These are phyloP conservation scores for Marvania coccoides DNA, from an alignment of 139 green algal genomes.

Conservation along the genomic window DNA sequence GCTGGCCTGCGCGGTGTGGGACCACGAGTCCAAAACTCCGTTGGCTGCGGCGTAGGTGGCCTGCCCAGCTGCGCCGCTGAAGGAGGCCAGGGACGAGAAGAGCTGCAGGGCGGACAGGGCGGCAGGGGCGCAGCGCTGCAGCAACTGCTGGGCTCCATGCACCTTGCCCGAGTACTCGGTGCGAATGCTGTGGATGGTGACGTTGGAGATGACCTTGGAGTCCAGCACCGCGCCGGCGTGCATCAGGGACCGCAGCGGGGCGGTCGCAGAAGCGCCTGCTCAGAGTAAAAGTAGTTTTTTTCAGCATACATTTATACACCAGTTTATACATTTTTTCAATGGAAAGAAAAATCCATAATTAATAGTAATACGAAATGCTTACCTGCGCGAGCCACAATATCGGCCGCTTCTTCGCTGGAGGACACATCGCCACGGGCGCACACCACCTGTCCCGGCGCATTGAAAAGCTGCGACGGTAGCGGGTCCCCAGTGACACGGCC, in stretches of 20 bases:
- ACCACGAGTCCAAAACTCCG: slow-evolving; percentile 25
- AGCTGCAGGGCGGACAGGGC: slow-evolving; percentile 18
- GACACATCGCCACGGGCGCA: slow-evolving; percentile 15
- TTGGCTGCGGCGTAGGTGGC: slow-evolving; percentile 47
- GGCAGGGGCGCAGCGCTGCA: not conserved
- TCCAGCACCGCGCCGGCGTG: slow-evolving; percentile 22
- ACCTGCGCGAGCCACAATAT: not conserved
- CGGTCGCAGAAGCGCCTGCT: not conserved
- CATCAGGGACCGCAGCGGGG: not conserved
- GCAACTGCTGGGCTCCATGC: slow-evolving; percentile 11
- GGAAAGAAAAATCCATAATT: too few species aligned
- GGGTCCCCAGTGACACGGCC: slow-evolving; percentile 8
- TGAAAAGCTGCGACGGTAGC: not conserved
- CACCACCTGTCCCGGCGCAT: not conserved
- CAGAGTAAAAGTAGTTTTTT: too few species aligned
- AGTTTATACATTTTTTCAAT: too few species aligned
- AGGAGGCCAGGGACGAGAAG: slow-evolving; percentile 49
- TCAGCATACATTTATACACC: too few species aligned
- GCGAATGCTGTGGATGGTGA: slow-evolving; percentile 5
- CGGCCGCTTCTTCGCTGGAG: not conserved
- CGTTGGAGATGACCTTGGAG: slow-evolving; percentile 26
- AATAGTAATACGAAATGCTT: too few species aligned
- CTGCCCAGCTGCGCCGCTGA: slow-evolving; percentile 38
- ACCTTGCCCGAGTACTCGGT: slow-evolving; percentile 34
- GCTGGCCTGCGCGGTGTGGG: not conserved